Conservation (phyloP, 106 monocot species). For the Dendrobium catenatum region DNA sequence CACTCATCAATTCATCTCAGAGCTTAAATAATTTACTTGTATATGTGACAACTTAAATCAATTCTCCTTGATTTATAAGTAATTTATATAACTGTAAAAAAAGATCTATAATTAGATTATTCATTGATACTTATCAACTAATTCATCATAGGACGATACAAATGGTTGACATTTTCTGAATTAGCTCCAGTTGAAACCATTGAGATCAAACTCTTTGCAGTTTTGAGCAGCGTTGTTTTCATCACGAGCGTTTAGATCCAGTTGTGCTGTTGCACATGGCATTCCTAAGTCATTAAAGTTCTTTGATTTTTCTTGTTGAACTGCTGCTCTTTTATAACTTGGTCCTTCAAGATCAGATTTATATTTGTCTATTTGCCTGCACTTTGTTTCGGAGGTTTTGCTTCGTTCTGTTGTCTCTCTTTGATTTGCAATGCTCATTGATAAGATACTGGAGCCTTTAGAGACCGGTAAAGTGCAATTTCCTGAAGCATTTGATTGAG, state of each 20-base stretch:
- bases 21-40: too few relatives aligned
- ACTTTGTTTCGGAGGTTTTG: conserved; percentile 6
- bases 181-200: conserved; percentile 61
- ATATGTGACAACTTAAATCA: neutral
- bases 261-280: conserved; percentile 9
- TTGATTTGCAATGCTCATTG: neutral
- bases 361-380: neutral
- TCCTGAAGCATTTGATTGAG: conserved; percentile 19
- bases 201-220: conserved; percentile 65
- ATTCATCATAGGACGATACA: neutral
- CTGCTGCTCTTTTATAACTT: neutral
- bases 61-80: neutral
- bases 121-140: neutral
- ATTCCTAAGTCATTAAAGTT: conserved; percentile 22
- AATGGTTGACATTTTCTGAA: too few relatives aligned
- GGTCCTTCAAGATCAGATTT: neutral
- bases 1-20: neutral
- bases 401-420: conserved; percentile 20
- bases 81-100: neutral
- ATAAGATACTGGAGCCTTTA: neutral
- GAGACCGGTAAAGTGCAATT: neutral
- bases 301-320: conserved; percentile 20
- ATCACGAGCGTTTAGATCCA: conserved; percentile 64
- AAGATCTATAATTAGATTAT: neutral
- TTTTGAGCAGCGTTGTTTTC: conserved; percentile 9